These are phyloP conservation scores for Phialemonium atrogriseum DNA, from an alignment of 2,329 filamentous ascomycete genomes.

Conservation along the genomic window DNA sequence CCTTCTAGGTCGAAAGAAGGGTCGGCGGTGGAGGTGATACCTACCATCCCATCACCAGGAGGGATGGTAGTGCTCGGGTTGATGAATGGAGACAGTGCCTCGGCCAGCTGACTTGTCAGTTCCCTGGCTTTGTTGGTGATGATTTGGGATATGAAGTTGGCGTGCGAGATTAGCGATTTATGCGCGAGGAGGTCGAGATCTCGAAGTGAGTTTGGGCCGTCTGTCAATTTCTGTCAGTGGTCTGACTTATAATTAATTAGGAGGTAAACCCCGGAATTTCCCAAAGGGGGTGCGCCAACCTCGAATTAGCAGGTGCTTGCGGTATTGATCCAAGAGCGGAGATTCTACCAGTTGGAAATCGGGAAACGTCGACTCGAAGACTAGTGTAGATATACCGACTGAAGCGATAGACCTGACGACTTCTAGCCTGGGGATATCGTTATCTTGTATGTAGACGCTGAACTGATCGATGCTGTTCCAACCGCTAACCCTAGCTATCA, in stretches of 20 bases:
- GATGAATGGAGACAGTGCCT: neutral
- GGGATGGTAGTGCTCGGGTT: neutral
- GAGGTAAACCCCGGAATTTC: neutral
- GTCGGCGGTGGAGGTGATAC: neutral
- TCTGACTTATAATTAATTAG: neutral
- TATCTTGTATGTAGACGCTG: neutral
- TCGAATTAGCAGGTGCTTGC: conserved; percentile 5
- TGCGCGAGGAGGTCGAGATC: conserved; percentile 1
- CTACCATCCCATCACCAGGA: neutral
- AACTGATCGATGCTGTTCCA: conserved; percentile 1
- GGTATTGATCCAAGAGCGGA: conserved; percentile 6
- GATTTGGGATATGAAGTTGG: neutral
- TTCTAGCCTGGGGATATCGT: conserved; percentile 1
- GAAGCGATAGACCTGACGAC: conserved; percentile 4
- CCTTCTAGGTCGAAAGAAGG: too few species aligned
- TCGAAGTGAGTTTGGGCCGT: neutral
- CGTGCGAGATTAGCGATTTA: neutral
- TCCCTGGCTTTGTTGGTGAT: neutral
- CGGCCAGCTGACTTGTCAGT: neutral
- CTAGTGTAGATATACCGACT: conserved; percentile 1
- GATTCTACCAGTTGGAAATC: conserved; percentile 4
- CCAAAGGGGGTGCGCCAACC: too few species aligned
- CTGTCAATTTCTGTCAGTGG: neutral
- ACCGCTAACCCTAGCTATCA: conserved; percentile 2
- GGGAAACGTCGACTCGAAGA: conserved; percentile 5